Conservation (phyloP, 2,329 filamentous ascomycete species). For the Albophoma yamanashiensis region DNA sequence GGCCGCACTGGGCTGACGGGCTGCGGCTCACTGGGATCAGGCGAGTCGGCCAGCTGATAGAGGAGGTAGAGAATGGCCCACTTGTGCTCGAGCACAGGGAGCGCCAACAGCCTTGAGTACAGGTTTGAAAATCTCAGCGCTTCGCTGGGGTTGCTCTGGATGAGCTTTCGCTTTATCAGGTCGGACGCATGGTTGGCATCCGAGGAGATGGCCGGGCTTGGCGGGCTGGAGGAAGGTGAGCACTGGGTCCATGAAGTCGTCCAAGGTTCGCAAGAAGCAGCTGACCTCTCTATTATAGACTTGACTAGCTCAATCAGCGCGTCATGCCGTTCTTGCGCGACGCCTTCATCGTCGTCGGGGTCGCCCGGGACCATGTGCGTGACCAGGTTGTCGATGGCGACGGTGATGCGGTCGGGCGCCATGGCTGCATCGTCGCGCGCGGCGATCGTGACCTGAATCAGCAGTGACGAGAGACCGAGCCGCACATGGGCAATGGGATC, state of each 20-base stretch:
- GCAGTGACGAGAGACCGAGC: background rate
- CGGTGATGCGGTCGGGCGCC: constrained; percentile 59
- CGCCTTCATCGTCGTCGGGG: constrained; percentile 55
- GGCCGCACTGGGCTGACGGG: constrained; percentile 32
- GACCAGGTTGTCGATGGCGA: constrained; percentile 70
- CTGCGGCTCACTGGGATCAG: constrained; percentile 41
- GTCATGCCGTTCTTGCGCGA: constrained; percentile 58
- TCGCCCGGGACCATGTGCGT: constrained; percentile 60
- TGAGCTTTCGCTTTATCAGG: constrained; percentile 79
- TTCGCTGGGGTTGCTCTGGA: constrained; percentile 66
- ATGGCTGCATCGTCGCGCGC: constrained; percentile 38
- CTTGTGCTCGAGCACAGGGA: constrained; percentile 89
- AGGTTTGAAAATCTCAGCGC: constrained; percentile 82
- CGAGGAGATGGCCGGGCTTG: constrained; percentile 45
- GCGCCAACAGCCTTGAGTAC: constrained; percentile 78
- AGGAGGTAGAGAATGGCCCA: constrained; percentile 94
- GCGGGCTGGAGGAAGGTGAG: constrained; percentile 23
- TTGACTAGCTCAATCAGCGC: constrained; percentile 43
- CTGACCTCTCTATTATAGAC: constrained; percentile 40
- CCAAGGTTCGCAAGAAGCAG: background rate
- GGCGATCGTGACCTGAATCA: background rate
- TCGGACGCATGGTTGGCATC: constrained; percentile 89
- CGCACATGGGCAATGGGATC: background rate
- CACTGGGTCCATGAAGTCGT: background rate
- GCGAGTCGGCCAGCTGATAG: constrained; percentile 66